Conservation (phyloP, 345 rosid species). For the Rhodamnia argentea region DNA sequence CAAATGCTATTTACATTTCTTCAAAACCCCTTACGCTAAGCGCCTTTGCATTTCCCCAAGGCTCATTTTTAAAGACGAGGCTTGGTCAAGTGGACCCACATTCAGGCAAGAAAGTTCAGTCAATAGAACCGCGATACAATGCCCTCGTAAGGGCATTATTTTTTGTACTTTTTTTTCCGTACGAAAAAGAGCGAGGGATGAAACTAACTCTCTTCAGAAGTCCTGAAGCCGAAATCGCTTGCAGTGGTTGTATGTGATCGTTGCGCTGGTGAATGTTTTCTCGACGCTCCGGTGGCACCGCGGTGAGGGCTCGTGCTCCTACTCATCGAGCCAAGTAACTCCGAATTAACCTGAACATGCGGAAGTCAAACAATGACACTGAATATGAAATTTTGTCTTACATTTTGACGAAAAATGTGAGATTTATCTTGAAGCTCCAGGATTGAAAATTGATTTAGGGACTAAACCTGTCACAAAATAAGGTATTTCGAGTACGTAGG, state of each 20-base stretch:
- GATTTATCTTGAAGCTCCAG: neutral
- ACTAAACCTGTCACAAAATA: neutral
- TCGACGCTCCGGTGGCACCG: no score
- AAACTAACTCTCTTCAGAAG: no score
- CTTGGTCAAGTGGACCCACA: neutral
- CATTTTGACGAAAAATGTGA: neutral
- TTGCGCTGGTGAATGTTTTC: neutral
- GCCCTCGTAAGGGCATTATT: no score
- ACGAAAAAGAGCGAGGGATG: no score
- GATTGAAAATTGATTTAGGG: neutral
- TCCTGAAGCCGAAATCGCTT: no score
- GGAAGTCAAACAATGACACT: neutral
- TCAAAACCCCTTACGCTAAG: no score
- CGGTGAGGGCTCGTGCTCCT: neutral
- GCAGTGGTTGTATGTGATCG: neutral
- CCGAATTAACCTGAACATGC: neutral
- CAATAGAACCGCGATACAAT: no score
- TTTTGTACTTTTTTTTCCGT: no score
- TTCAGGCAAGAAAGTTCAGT: neutral
- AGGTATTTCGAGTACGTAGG: neutral
- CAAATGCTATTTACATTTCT: no score
- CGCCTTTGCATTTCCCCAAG: no score
- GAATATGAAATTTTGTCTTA: neutral
- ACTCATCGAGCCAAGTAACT: neutral
- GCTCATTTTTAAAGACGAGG: neutral